These are phyloP conservation scores for Pseudocercospora cruenta DNA, from an alignment of 2,329 filamentous ascomycete species.

Conservation along the genomic window DNA sequence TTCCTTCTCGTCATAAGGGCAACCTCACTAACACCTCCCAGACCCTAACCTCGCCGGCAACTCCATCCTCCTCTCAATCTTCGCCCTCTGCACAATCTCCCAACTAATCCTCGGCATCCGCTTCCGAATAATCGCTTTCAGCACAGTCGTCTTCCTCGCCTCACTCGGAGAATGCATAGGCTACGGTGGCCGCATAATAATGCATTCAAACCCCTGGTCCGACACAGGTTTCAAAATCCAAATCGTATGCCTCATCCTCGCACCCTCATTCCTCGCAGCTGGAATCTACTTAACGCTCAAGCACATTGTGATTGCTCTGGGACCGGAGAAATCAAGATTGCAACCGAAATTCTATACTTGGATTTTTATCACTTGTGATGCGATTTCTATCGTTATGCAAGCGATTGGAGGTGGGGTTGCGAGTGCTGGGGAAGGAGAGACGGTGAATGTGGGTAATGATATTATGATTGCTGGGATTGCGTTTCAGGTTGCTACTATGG, in stretches of 20 bases:
- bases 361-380: slow-evolving; percentile 56
- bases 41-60: slow-evolving; percentile 43
- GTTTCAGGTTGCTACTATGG: slow-evolving; percentile 50
- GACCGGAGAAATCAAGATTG: slow-evolving; percentile 46
- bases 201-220: slow-evolving; percentile 47
- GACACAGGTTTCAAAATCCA: slow-evolving; percentile 48
- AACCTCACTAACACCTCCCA: neutral
- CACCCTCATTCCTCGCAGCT: slow-evolving; percentile 50
- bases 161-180: slow-evolving; percentile 48
- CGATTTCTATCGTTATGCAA: slow-evolving; percentile 51
- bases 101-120: slow-evolving; percentile 41
- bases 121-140: slow-evolving; percentile 46
- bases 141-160: slow-evolving; percentile 44
- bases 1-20: neutral
- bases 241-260: slow-evolving; percentile 49
- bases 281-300: slow-evolving; percentile 54
- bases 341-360: slow-evolving; percentile 52
- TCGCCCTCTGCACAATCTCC: slow-evolving; percentile 40
- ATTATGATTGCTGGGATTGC: slow-evolving; percentile 52
- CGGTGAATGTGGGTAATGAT: slow-evolving; percentile 45
- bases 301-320: slow-evolving; percentile 51
- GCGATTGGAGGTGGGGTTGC: slow-evolving; percentile 50
- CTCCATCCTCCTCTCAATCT: slow-evolving; percentile 44
- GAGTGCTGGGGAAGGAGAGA: slow-evolving; percentile 39
- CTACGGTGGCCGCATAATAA: slow-evolving; percentile 48